phyloP scores from a whole-genome alignment of 2,329 filamentous ascomycete genomes.

The Pseudocercospora fuligena region DNA sequence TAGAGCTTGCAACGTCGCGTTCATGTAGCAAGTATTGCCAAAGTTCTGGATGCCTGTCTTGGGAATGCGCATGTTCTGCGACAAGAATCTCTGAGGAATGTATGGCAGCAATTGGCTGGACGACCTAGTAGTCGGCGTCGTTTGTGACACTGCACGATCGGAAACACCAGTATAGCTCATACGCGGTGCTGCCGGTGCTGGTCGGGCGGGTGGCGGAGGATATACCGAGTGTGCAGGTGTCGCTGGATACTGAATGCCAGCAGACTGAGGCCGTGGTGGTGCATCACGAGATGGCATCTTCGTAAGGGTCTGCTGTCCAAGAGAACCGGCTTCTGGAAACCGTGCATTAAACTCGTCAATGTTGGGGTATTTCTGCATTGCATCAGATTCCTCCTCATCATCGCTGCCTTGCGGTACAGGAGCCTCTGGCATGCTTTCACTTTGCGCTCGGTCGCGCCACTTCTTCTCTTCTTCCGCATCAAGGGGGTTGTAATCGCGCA shows the following conservation, averaged over 20 bases:
- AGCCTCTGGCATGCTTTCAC: slow-evolving; percentile 60
- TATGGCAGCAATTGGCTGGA: slow-evolving; percentile 49
- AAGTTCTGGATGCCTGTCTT: slow-evolving; percentile 79
- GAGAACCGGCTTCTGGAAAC: slow-evolving; percentile 72
- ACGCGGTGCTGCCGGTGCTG: slow-evolving; percentile 60
- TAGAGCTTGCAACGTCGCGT: slow-evolving; percentile 83
- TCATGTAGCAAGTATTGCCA: slow-evolving; percentile 87
- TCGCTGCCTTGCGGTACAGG: slow-evolving; percentile 49
- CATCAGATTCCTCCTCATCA: slow-evolving; percentile 42
- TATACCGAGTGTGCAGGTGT: slow-evolving; percentile 40
- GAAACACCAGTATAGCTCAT: slow-evolving; percentile 82
- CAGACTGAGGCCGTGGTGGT: slow-evolving; percentile 42
- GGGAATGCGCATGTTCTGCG: slow-evolving; percentile 56
- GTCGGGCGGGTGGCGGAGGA: slow-evolving; percentile 56
- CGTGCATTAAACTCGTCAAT: slow-evolving; percentile 84
- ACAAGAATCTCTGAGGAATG: slow-evolving; percentile 50
- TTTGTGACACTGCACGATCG: slow-evolving; percentile 55
- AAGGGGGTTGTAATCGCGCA: slow-evolving; percentile 70
- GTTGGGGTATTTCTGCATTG: slow-evolving; percentile 26
- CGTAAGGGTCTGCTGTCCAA: slow-evolving; percentile 61
- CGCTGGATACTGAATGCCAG: slow-evolving; percentile 35
- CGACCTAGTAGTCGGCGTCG: slow-evolving; percentile 40
- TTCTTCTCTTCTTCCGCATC: slow-evolving; percentile 78
- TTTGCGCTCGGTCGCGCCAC: slow-evolving; percentile 78
- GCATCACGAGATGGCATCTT: slow-evolving; percentile 20